Percentiles rank a stretch among this genome's conserved stretches.
Evolutionary conservation across 1,284 basidiomycete genomes (phyloP).

Genomic region (Papiliotrema nemorosa): DNA sequence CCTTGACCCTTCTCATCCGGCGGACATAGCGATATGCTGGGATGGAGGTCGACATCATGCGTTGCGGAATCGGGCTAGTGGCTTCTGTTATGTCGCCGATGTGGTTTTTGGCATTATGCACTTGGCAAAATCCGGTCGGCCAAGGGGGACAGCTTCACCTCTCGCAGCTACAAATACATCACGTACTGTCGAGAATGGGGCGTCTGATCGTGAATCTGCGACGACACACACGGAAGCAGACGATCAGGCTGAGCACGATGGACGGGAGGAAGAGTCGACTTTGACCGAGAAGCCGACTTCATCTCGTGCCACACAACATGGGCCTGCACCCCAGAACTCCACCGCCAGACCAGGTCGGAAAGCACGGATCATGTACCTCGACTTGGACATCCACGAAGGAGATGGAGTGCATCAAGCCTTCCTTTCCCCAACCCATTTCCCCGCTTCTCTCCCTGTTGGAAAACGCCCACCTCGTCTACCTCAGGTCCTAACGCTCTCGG

Average conservation of each 20-base stretch:
- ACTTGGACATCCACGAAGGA: conserved; percentile 81
- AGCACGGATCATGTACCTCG: conserved; percentile 78
- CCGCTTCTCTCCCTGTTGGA: neutral
- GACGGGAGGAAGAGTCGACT: no score
- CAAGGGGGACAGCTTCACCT: neutral
- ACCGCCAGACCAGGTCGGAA: conserved; percentile 22
- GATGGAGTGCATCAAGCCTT: conserved; percentile 84
- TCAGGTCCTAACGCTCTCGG: conserved; percentile 69
- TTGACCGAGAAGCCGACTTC: neutral
- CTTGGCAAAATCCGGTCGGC: conserved; percentile 24
- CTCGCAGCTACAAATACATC: no score
- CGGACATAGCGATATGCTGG: conserved; percentile 73
- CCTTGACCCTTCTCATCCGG: conserved; percentile 51
- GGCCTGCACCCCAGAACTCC: neutral
- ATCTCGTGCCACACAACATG: neutral
- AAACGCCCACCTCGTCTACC: conserved; percentile 49
- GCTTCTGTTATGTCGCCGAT: conserved; percentile 93
- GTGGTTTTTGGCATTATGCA: conserved; percentile 67
- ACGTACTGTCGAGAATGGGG: no score
- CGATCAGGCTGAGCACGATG: no score
- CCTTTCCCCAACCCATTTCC: conserved; percentile 18
- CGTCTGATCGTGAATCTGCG: no score
- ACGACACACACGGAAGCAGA: no score
- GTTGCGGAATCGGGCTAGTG: conserved; percentile 65
- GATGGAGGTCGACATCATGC: conserved; percentile 63